Base-by-base conservation (phyloP, 2,329 filamentous ascomycete genomes). In the Gnomoniopsis smithogilvyi region DNA sequence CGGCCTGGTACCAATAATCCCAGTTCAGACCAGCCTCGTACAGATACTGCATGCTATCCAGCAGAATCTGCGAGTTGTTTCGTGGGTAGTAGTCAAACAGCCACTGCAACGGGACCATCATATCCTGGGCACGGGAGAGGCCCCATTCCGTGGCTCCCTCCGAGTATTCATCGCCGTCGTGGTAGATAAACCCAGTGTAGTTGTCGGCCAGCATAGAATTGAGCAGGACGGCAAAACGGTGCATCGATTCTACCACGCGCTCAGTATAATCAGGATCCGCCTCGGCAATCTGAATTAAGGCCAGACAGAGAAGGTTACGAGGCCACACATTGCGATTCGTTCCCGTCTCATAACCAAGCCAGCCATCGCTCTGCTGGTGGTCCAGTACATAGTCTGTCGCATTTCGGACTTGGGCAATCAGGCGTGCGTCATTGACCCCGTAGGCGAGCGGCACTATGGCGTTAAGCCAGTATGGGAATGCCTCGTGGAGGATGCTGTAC, bases 381-480 rank as follows among this genome's bases (percentile, higher is more conserved):
- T 71, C 69, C 22, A 86, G 68, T 1, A 83, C 73, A 61, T 78
- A 77, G 53, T 79, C 69, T 3, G 78, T 68, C 22, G 75, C 74
- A 4, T 69, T 62, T 21, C 74, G 71, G 8, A 81, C 77, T 61
- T 86, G 81, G 0, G 62, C 64, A 63, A 81, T 80, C n/a, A 86
- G 69, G 6, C 76, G 69, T 3, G 69, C 63, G 65, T 85, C 77
- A 53, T 80, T 72, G 4, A 81, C 67, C 0, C 69, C 69, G 61
- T 80, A 85, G 1, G 83, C 81, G 24, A 85, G 73, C 19, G 83
- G 81, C 2, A 86, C 81, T 1, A 84, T 71, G 3, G 77, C 79
- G 64, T 86, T 85, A 65, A 83, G 80, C 80, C 82, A 85, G 66
- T 85, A 85, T 0, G 82, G 80, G 26, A 78, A 75, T 1, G 76